phyloP scores from a whole-genome alignment of 2,329 filamentous ascomycete species.

The Lomentospora prolificans region DNA sequence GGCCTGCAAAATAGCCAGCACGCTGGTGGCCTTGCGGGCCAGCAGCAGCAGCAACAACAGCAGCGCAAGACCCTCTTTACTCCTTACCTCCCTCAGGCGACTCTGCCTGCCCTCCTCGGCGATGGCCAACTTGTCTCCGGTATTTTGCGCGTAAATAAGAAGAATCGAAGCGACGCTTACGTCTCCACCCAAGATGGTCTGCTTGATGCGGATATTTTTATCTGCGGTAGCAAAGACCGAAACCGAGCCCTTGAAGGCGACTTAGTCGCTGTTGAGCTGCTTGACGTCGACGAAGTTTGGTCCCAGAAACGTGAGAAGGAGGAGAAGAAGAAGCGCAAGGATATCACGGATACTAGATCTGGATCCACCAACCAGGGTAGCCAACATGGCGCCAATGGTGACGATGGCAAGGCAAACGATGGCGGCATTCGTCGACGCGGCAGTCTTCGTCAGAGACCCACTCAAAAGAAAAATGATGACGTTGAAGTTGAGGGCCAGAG shows the following conservation, averaged over 20 bases:
- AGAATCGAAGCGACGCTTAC: constrained; percentile 97
- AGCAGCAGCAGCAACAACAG: constrained; percentile 61
- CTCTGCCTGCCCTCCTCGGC: constrained; percentile 76
- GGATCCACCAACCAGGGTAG: constrained; percentile 65
- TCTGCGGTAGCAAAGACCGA: constrained; percentile 97
- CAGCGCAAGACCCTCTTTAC: constrained; percentile 98
- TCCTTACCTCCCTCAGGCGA: constrained; percentile 91
- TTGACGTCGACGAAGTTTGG: constrained; percentile 98
- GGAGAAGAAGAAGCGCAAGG: constrained; percentile 99
- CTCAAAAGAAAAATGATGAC: constrained; percentile 99
- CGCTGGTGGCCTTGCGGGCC: constrained; percentile 50
- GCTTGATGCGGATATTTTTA: constrained; percentile 96
- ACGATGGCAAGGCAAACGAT: constrained; percentile 56
- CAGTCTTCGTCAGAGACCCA: constrained; percentile 90
- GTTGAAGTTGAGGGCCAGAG: constrained; percentile 98
- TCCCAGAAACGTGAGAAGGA: constrained; percentile 98
- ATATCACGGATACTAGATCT: constrained; percentile 83
- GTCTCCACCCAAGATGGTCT: constrained; percentile 82
- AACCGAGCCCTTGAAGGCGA: constrained; percentile 96
- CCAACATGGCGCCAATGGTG: constrained; percentile 50
- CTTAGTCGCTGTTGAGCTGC: constrained; percentile 86
- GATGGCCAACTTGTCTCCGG: constrained; percentile 94
- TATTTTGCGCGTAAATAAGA: constrained; percentile 97
- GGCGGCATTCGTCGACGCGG: constrained; percentile 86
- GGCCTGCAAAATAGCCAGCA: constrained; percentile 63